Base-by-base conservation (phyloP, 139 green algal genomes). In the Chlamydomonas incerta region DNA sequence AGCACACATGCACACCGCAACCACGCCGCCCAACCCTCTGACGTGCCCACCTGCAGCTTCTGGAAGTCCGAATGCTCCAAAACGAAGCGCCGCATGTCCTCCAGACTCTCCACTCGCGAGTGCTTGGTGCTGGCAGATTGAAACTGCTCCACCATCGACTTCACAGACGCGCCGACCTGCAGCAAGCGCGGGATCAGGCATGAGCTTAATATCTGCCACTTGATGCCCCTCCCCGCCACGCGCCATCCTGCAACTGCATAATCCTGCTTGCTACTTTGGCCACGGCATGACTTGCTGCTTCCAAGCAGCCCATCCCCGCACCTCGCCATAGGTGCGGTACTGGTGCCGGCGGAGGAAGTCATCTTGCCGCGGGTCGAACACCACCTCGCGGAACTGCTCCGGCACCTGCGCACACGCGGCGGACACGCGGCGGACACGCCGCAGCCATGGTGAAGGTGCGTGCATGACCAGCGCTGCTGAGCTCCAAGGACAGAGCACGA, bases 71-170 rank as follows among this genome's bases (percentile, higher is more conserved):
- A 50, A 90, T 96, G 93, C 87, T 98, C 95, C 80, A 90, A 72
- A 50, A 98, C 93, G 86, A 98, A 98, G 24, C 88, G 85, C 28
- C 89, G 87, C 95, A 98, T 98, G 87, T 98, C 96, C 63, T 97
- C 95, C 47, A 98, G 91, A 29, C 90, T 91, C 28, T 90, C 89
- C 52, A 96, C 91, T 81, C 93, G 90, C 46, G 74, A 88, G 85
- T 94, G 91, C 81, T 86, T 73, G 20, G 74, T 73, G 58, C 73
- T 91, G 29, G 57, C 90, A 46, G 74, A 83, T 70, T 92, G 88
- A 67, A 95, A 96, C 70, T 92, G 84, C 60, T 96, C 94, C 88
- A 97, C 88, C 76, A 95, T 47, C n/a, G 89, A 79, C 90, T 97
- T 97, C 0, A 97, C 92, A 10, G 89, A 91, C 60, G 94, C 82